Evolutionary conservation across 306 rosid species (phyloP).

Genomic region (Macrotyloma uniflorum): DNA sequence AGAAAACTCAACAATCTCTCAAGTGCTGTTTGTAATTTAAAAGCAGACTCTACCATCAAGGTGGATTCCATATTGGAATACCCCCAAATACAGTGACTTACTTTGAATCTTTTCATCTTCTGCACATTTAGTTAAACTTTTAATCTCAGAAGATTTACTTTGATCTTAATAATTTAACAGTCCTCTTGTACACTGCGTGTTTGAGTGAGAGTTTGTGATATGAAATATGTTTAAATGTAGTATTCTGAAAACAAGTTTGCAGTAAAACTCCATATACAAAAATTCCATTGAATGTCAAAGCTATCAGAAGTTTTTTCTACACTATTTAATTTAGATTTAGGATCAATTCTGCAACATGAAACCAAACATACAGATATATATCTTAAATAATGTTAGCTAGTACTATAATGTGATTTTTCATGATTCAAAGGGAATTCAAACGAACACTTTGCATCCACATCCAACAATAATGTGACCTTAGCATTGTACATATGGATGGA

Average conservation of each 20-base stretch:
- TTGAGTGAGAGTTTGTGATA: too few species aligned
- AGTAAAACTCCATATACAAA: background rate
- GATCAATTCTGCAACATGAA: background rate
- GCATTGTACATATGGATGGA: too few species aligned
- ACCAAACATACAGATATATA: background rate
- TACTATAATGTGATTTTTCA: background rate
- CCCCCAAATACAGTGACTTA: background rate
- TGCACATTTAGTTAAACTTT: background rate
- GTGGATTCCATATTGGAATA: background rate
- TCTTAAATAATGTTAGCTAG: too few species aligned
- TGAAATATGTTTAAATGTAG: background rate
- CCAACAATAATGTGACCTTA: too few species aligned
- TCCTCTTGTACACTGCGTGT: too few species aligned
- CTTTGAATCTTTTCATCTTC: background rate
- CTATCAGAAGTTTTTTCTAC: too few species aligned
- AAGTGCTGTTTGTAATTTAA: background rate
- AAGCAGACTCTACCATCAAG: background rate
- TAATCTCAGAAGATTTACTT: too few species aligned
- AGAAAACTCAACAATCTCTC: slow-evolving; percentile 1
- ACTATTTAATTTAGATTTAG: background rate
- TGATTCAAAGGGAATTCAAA: background rate
- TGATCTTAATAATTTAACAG: too few species aligned
- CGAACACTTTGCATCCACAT: background rate
- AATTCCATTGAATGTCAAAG: background rate
- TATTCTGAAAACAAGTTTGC: background rate